Evolutionary conservation across 495 filamentous ascomycete species (phyloP).

Genomic region (Margaritispora aquatica): DNA sequence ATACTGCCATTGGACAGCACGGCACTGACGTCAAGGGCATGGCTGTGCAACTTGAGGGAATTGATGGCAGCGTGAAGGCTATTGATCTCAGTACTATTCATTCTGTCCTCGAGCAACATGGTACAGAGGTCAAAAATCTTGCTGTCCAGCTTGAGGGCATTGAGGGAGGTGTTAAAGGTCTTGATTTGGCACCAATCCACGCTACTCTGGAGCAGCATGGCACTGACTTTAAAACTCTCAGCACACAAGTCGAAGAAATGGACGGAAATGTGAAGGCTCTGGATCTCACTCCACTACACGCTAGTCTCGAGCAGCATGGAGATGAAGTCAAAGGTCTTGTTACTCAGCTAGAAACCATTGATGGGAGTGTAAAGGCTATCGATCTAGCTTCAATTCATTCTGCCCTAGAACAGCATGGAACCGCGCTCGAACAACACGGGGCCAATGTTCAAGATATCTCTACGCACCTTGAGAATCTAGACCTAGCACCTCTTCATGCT

Average conservation of each 20-base stretch:
- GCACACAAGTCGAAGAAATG: conserved; percentile 8
- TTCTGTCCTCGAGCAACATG: conserved; percentile 1
- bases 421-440: conserved; percentile 3
- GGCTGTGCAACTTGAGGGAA: background rate
- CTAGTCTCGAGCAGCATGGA: conserved; percentile 1
- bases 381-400: conserved; percentile 1
- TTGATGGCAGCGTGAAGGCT: conserved; percentile 8
- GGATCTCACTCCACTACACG: conserved; percentile 3
- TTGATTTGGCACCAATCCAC: conserved; percentile 4
- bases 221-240: too few species aligned
- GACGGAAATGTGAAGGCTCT: conserved; percentile 9
- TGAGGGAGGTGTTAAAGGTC: conserved; percentile 3
- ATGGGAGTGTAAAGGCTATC: conserved; percentile 7
- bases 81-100: conserved; percentile 5
- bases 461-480: background rate
- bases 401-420: background rate
- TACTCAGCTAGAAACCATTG: conserved; percentile 1
- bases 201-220: background rate
- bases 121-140: conserved; percentile 1
- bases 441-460: conserved; percentile 4
- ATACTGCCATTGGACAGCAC: conserved; percentile 1
- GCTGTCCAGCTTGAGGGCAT: conserved; percentile 1
- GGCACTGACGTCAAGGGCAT: conserved; percentile 4
- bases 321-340: conserved; percentile 2
- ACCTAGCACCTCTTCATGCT: background rate